These are phyloP conservation scores for Heterobasidion parviporum DNA, from an alignment of 1,284 basidiomycete genomes.

Conservation along the genomic window DNA sequence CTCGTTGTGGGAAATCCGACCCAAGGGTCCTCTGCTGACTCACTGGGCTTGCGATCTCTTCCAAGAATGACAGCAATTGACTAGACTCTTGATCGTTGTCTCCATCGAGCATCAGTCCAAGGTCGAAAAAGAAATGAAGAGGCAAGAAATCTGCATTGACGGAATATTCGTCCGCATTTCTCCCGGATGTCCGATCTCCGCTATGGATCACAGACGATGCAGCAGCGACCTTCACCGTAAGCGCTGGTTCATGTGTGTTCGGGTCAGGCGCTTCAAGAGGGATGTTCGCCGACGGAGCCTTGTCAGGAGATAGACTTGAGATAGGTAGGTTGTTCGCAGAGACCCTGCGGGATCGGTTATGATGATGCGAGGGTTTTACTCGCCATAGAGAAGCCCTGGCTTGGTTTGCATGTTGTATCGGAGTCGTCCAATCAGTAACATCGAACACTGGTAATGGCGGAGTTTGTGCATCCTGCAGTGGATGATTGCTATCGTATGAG, in stretches of 20 bases:
- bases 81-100: constrained; percentile 22
- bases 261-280: background rate
- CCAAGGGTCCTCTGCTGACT: background rate
- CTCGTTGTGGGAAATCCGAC: background rate
- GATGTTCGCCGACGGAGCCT: background rate
- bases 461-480: constrained; percentile 8
- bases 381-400: constrained; percentile 58
- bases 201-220: background rate
- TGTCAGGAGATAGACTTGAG: background rate
- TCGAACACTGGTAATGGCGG: constrained; percentile 44
- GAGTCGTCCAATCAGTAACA: constrained; percentile 54
- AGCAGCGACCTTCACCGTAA: constrained; percentile 4
- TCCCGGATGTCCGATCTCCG: background rate
- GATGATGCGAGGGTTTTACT: constrained; percentile 20
- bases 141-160: constrained; percentile 42
- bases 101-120: constrained; percentile 37
- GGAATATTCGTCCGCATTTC: background rate
- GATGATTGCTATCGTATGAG: constrained; percentile 21
- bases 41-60: constrained; percentile 18
- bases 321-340: background rate
- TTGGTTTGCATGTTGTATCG: constrained; percentile 29
- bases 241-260: constrained; percentile 1
- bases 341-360: background rate
- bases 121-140: constrained; percentile 69
- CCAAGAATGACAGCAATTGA: constrained; percentile 30